Evolutionary conservation across 1,139 yeast genomes (phyloP), one percentile per base, ranked within the genome.

Genomic region (Saccharomyces pastorianus): DNA sequence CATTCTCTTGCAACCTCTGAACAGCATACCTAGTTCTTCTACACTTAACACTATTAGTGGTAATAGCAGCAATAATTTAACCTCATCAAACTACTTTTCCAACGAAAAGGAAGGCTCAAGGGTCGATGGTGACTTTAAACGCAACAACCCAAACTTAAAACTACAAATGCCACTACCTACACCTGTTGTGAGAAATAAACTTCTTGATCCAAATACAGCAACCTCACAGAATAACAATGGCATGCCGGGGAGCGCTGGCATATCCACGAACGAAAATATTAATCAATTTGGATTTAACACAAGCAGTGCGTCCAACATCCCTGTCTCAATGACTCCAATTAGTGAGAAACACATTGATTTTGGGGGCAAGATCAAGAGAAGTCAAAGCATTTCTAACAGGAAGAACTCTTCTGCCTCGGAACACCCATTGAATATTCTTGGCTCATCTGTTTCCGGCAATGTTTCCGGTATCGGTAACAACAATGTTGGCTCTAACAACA

Each of bases 251-350:
- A 52, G 53, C 25, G 54, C 55, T 20, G 46, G 47, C 9, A 44
- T 51, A 26, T 49, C 53, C n/a, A 56, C 58, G n/a, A 66, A 64
- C 53, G 71, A 70, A 23, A 78, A 78, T 57, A 76, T 82, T 11
- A 82, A 85, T 66, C 86, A 85, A 64, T 83, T 83, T 73, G 86
- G 90, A 50, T 76, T 83, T 59, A 77, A 81, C 64, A 78, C 83
- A 1, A 71, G 80, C 11, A 79, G 76, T 50, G 75, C 81, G 2
- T 73, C 77, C 4, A 73, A 74, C 50, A 65, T 77, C 25, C 81
- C 85, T 13, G 72, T 84, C 62, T 78, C 88, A 0, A 85, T 85
- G 95, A 85, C 95, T 0, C 95, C 93, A 0, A 82, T 85, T 1
- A 77, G 87, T 1, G 95, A 85, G 62, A 82, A 77, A 61, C 80